Evolutionary conservation across 164 flowering plant species (phyloP), one percentile per base, ranked within the genome.

Genomic region (Vitis rupestris): DNA sequence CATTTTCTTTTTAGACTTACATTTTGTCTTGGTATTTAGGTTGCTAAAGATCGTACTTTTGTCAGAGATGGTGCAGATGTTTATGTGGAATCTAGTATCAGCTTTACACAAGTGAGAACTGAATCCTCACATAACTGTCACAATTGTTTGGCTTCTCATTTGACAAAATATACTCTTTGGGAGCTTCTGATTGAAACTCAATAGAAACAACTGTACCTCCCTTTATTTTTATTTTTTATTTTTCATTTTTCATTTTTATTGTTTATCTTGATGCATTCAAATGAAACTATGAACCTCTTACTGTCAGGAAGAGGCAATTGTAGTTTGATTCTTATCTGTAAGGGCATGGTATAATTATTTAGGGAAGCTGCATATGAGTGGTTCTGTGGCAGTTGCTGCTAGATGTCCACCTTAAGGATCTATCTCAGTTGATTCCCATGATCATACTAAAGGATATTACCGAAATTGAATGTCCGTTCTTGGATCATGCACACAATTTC

Each of bases 21-120:
- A 23, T 23, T 23, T 23, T 65, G 14, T 50, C 15, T 74, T 66
- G 59, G 2, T 31, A 59, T 72, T 14, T 67, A 91, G 97, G 94
- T 94, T 73, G 85, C 82, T 9, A 78, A 87, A 65, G 97, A 92
- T 76, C 76, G 79, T 59, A 65, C 79, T 61, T 92, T 94, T 72
- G 59, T 72, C 9, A 81, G 97, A 79, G 89, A 89, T 70, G 99
- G 99, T 65, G 90, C 89, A 53, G 97, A 94, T 73, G 53, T 94
- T 16, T 88, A 87, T 79, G 95, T 94, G 55, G 94, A 92, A 67
- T 67, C 82, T 64, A 78, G 80, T 74, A 92, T 94, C 64, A 91
- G 87, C 85, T 92, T 94, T 77, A 89, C 95, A 23, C 90, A 91
- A 78, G 99, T 94, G 71, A 88, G 85, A 55, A 75, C 66, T 55